These are phyloP conservation scores for Picea sitchensis DNA, from an alignment of 75 land plant species.

Conservation along the genomic window DNA sequence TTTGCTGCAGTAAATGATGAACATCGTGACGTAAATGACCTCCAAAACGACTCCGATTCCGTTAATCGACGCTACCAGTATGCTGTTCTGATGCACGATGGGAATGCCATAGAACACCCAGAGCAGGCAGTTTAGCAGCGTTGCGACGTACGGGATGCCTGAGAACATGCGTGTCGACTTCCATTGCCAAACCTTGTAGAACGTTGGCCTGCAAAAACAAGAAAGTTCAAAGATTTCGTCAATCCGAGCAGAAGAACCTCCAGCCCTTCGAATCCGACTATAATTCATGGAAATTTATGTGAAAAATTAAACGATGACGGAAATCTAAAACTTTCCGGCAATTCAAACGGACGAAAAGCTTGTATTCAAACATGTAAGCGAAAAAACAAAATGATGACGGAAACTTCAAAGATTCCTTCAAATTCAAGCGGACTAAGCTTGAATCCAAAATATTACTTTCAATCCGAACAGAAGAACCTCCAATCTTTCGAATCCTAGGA, in stretches of 20 bases:
- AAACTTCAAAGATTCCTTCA: neutral
- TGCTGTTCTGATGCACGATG: conserved; percentile 44
- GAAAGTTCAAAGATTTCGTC: neutral
- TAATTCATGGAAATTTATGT: neutral
- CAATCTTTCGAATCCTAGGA: neutral
- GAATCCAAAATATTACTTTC: neutral
- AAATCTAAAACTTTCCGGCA: neutral
- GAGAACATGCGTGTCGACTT: conserved; percentile 49
- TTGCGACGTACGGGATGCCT: conserved; percentile 64
- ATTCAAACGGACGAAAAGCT: neutral
- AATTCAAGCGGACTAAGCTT: neutral
- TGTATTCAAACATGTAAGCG: neutral
- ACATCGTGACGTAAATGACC: conserved; percentile 45
- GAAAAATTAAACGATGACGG: neutral
- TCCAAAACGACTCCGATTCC: conserved; percentile 56
- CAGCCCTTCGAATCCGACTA: neutral
- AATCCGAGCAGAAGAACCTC: too few species aligned
- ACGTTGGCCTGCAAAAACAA: conserved; percentile 51
- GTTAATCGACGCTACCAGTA: conserved; percentile 78
- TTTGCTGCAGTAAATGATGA: conserved; percentile 2
- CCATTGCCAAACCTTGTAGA: conserved; percentile 42
- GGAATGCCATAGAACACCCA: conserved; percentile 87
- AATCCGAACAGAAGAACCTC: too few species aligned
- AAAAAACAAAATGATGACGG: neutral
- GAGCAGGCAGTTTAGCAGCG: conserved; percentile 66